Percentiles rank a stretch among this genome's conserved stretches.
Evolutionary conservation across 306 rosid genomes (phyloP).

Genomic region (Lagenaria siceraria): DNA sequence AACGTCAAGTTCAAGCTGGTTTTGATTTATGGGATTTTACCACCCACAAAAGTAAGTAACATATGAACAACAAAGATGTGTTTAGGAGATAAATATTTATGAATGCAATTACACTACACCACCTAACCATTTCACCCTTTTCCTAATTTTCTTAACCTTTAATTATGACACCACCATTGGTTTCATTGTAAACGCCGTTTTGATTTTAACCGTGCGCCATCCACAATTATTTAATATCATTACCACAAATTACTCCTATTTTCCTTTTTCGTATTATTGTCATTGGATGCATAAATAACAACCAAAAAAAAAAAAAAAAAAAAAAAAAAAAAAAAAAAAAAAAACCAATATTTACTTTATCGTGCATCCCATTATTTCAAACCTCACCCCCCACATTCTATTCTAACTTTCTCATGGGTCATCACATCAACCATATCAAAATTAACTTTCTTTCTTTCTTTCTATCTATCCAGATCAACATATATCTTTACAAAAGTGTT

Average conservation of each 20-base stretch:
- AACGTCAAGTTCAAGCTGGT: constrained; percentile 1
- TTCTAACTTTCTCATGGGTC: no score
- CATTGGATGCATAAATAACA: not conserved
- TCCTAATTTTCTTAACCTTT: not conserved
- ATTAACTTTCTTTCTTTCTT: no score
- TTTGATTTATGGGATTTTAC: not conserved
- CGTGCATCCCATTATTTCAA: not conserved
- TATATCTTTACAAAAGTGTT: no score
- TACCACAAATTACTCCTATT: not conserved
- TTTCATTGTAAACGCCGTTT: not conserved
- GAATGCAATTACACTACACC: not conserved
- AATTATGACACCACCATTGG: not conserved
- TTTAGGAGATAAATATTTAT: not conserved
- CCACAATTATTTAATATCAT: not conserved
- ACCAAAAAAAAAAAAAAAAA: no score
- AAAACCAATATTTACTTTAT: not conserved
- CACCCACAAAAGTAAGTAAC: not conserved
- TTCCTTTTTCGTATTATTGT: not conserved
- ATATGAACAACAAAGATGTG: no score
- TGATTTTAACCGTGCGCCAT: not conserved
- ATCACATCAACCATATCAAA: no score
- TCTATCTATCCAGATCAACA: no score
- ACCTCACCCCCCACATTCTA: not conserved
- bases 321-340: no score
- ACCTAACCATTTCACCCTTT: not conserved